These are phyloP conservation scores for Neofusicoccum cordaticola DNA, from an alignment of 2,329 filamentous ascomycete species.

Conservation along the genomic window DNA sequence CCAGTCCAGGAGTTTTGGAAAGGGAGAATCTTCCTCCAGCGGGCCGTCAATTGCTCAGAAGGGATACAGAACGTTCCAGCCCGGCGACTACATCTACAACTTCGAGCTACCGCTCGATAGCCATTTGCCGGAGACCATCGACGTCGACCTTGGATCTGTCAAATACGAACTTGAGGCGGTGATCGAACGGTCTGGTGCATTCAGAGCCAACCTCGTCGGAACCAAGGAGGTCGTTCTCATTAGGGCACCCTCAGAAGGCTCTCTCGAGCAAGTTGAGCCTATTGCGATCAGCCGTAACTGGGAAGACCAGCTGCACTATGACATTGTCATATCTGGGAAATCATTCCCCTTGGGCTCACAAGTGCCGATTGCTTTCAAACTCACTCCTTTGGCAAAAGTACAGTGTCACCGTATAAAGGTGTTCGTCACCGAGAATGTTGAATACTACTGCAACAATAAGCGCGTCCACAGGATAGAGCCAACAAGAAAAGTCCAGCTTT, in stretches of 20 bases:
- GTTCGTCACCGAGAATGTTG: conserved; percentile 82
- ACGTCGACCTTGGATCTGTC: conserved; percentile 80
- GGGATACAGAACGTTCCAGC: conserved; percentile 81
- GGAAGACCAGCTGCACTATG: conserved; percentile 94
- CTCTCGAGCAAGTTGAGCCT: conserved; percentile 84
- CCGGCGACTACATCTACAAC: conserved; percentile 69
- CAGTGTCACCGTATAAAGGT: conserved; percentile 92
- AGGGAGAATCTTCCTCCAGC: conserved; percentile 63
- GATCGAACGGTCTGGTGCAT: conserved; percentile 82
- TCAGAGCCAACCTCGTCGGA: conserved; percentile 83
- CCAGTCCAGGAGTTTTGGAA: conserved; percentile 80
- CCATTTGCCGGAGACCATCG: conserved; percentile 76
- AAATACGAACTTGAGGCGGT: conserved; percentile 84
- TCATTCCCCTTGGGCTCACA: conserved; percentile 85
- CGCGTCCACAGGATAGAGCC: conserved; percentile 82
- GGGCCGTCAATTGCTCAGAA: conserved; percentile 64
- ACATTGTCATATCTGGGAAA: conserved; percentile 94
- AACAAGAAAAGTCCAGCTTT: conserved; percentile 76
- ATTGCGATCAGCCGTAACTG: conserved; percentile 91
- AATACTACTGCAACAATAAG: conserved; percentile 85
- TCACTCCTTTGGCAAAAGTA: conserved; percentile 89
- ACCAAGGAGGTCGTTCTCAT: conserved; percentile 79
- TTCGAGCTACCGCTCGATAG: conserved; percentile 84
- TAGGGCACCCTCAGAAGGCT: conserved; percentile 80
- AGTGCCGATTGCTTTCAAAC: conserved; percentile 89